These are phyloP conservation scores for Papilionanthe hybrid DNA, from an alignment of 116 monocot genomes.

Conservation along the genomic window DNA sequence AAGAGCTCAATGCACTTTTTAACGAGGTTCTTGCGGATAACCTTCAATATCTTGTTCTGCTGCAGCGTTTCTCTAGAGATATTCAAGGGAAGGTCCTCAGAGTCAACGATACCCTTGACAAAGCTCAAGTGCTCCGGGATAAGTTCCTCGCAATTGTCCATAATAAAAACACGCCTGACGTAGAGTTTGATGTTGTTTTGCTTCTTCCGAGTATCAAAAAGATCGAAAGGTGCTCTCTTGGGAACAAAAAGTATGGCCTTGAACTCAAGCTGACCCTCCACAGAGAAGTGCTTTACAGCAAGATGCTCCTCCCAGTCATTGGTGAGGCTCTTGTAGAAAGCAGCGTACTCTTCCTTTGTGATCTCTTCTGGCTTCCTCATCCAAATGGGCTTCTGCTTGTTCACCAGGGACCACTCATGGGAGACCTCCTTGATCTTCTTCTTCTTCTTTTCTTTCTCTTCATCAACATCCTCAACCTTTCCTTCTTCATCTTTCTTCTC, in stretches of 20 bases:
- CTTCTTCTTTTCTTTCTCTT: constrained; percentile 25
- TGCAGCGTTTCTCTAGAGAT: constrained; percentile 51
- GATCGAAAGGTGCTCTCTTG: constrained; percentile 51
- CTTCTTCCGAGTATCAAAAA: constrained; percentile 51
- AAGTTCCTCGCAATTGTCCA: constrained; percentile 60
- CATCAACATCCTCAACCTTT: constrained; percentile 22
- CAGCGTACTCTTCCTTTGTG: constrained; percentile 53
- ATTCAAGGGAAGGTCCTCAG: constrained; percentile 54
- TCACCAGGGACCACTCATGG: constrained; percentile 42
- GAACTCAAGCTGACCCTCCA: constrained; percentile 56
- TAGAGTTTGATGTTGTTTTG: constrained; percentile 58
- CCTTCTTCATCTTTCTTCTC: constrained; percentile 1
- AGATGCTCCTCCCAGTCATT: constrained; percentile 62
- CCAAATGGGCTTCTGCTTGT: constrained; percentile 64
- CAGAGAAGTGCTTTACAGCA: constrained; percentile 48
- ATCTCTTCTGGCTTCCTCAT: constrained; percentile 61
- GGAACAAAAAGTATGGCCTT: constrained; percentile 52
- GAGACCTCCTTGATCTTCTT: constrained; percentile 39
- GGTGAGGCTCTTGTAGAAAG: constrained; percentile 56
- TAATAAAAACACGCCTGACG: constrained; percentile 50
- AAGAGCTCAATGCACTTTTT: constrained; percentile 61
- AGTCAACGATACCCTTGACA: constrained; percentile 50
- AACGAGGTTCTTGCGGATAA: constrained; percentile 58
- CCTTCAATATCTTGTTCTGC: constrained; percentile 60
- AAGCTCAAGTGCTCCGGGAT: constrained; percentile 50